Conservation (phyloP, 495 filamentous ascomycete species). For the Letharia columbiana region DNA sequence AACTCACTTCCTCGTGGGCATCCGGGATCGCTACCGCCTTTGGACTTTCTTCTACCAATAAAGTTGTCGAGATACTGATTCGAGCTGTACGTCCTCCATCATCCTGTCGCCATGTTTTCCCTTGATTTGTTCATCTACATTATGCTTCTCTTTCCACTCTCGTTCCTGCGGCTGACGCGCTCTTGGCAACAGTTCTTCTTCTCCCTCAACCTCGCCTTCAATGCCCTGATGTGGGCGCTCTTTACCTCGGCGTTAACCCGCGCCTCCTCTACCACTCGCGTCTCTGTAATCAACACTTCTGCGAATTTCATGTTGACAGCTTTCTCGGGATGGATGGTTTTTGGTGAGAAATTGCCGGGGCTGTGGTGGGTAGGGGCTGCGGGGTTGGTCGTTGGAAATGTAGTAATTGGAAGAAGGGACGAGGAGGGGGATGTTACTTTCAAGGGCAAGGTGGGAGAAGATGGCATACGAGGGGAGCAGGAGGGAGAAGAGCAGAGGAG, state of each 20-base stretch:
- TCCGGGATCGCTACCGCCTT: slow-evolving; percentile 53
- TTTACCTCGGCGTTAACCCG: slow-evolving; percentile 73
- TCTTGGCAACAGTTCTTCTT: slow-evolving; percentile 60
- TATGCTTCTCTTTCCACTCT: neutral
- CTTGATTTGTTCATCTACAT: neutral
- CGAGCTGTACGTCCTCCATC: slow-evolving; percentile 22
- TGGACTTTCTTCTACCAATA: slow-evolving; percentile 29
- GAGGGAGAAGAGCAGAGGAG: slow-evolving; percentile 18
- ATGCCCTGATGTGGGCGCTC: slow-evolving; percentile 89
- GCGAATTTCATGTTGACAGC: slow-evolving; percentile 90
- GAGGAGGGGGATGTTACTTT: slow-evolving; percentile 32
- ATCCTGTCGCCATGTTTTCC: neutral
- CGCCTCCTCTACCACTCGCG: slow-evolving; percentile 77
- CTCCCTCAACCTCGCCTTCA: slow-evolving; percentile 78
- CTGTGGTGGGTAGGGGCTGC: slow-evolving; percentile 85
- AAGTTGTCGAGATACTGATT: slow-evolving; percentile 23
- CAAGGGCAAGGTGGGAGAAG: neutral
- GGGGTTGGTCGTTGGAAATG: slow-evolving; percentile 80
- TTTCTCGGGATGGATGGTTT: slow-evolving; percentile 67
- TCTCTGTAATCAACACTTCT: slow-evolving; percentile 86
- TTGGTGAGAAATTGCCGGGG: slow-evolving; percentile 60
- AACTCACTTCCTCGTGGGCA: slow-evolving; percentile 65
- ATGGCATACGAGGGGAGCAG: neutral
- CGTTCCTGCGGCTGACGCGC: neutral
- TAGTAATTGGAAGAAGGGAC: slow-evolving; percentile 78